Conservation (phyloP, 495 filamentous ascomycete species). For the Cercophora sp. region DNA sequence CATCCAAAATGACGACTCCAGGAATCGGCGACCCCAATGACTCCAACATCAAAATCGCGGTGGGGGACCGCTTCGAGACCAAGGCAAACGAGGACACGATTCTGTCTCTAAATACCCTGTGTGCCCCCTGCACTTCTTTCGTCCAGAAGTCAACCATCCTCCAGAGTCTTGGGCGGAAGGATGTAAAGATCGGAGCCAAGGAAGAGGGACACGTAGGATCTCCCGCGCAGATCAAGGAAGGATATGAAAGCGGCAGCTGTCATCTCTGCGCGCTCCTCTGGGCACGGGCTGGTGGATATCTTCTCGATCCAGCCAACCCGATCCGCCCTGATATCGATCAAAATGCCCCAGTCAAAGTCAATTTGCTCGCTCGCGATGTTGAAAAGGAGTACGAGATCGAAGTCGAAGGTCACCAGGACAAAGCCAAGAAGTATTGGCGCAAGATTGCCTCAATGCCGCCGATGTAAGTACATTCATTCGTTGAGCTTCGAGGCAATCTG, state of each 20-base stretch:
- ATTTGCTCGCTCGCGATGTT: conserved; percentile 3
- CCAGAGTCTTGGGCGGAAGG: not conserved
- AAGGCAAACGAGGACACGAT: conserved; percentile 1
- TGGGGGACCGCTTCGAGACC: conserved; percentile 2
- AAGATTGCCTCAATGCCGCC: conserved; percentile 3
- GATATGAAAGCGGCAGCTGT: conserved; percentile 1
- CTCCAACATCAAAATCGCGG: not conserved
- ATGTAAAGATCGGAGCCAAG: not conserved
- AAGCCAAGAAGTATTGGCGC: conserved; percentile 4
- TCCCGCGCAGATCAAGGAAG: not conserved
- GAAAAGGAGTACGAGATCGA: conserved; percentile 7
- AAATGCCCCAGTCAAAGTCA: not conserved
- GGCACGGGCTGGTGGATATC: not conserved
- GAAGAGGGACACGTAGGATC: not conserved
- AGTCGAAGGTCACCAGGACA: not conserved
- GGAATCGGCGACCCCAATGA: too few species aligned
- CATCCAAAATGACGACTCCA: too few species aligned
- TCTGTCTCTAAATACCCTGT: conserved; percentile 2
- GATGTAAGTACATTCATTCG: not conserved
- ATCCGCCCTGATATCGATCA: not conserved
- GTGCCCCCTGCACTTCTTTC: not conserved
- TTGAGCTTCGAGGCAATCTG: not conserved
- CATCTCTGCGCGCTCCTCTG: conserved; percentile 9
- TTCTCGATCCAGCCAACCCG: not conserved
- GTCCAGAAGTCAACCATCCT: not conserved